Evolutionary conservation across 2,329 filamentous ascomycete genomes (phyloP), one percentile per base, ranked within the genome.

Genomic region (Aspergillus fijiensis): DNA sequence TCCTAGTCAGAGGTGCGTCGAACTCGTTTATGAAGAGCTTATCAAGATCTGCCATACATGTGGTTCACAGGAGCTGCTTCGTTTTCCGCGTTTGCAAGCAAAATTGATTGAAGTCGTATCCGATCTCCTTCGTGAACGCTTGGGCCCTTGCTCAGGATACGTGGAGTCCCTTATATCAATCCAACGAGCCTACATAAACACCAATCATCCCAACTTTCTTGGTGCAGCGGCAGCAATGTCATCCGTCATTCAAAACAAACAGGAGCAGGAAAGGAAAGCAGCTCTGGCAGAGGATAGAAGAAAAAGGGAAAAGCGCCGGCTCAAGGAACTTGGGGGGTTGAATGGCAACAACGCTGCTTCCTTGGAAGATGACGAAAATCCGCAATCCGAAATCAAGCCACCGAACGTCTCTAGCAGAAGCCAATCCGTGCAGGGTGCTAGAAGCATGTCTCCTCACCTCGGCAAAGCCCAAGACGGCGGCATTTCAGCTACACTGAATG

Each of bases 1-100:
- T 27, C 95, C 95, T 10, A 96, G 92, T 73, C 95, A 99, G 74
- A 88, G 95, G 69, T 99, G 95, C 72, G 95, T 99, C 54, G 95
- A 99, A 78, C 85, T 99, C 57, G 95, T 99, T 2, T 99, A 99
- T 75, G 95, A 99, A 75, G 95, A 99, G 77, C 84, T 99, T 49
- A 99, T 99, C 81, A 99, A 99, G 80, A 98, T 99, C 67, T 97
- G 95, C 79, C 95, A 99, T 75, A 99, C 95, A 1, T 99, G 95
- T 78, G 95, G 95, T 63, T 97, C 92, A 2, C 96, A 90, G 16
- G 95, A 99, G 76, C 86, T 99, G 21, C 90, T 91, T 56, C 86
- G 95, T 64, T 99, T 94, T 76, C 95, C 95, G 12, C 87, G 95
- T 63, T 82, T 99, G 56, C 95, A 99, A 78, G 95, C 89, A 55